phyloP scores from a whole-genome alignment of 805 yeast species.

The Ogataea paradorogensis region DNA sequence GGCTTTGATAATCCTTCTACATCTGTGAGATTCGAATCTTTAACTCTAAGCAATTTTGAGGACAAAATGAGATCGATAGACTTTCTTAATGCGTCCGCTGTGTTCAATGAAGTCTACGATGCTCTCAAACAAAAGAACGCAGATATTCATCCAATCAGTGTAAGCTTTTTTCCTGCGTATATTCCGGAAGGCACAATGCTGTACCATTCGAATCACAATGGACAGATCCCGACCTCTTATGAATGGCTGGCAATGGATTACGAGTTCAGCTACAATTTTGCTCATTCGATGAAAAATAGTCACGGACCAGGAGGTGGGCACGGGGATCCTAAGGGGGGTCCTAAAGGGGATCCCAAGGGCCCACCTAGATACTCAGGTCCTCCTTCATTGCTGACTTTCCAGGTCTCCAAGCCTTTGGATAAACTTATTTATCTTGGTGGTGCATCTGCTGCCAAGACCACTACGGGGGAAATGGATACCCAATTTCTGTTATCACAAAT shows the following conservation, averaged over 20 bases:
- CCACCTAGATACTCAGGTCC: slow-evolving; percentile 7
- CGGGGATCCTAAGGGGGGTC: slow-evolving; percentile 8
- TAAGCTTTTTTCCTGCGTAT: slow-evolving; percentile 56
- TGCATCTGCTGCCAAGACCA: slow-evolving; percentile 61
- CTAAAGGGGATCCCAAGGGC: slow-evolving; percentile 10
- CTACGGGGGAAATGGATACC: slow-evolving; percentile 61
- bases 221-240: slow-evolving; percentile 41
- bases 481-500: slow-evolving; percentile 42
- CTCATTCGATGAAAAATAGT: slow-evolving; percentile 23
- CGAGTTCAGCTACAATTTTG: slow-evolving; percentile 56
- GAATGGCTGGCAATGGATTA: slow-evolving; percentile 69
- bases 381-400: slow-evolving; percentile 42
- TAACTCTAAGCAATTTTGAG: slow-evolving; percentile 23
- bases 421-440: slow-evolving; percentile 58
- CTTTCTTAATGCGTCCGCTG: slow-evolving; percentile 47
- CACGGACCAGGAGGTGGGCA: slow-evolving; percentile 3
- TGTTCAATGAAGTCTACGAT: slow-evolving; percentile 53
- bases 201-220: slow-evolving; percentile 47
- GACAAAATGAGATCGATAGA: slow-evolving; percentile 34
- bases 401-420: slow-evolving; percentile 44
- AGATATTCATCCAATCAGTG: slow-evolving; percentile 54
- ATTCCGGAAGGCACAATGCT: slow-evolving; percentile 57
- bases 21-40: background rate
- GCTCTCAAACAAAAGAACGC: slow-evolving; percentile 51
- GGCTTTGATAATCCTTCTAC: background rate